Evolutionary conservation across 768 basidiomycete species (phyloP), one percentile per base, ranked within the genome.

Genomic region (Dacryopinax spathularia): DNA sequence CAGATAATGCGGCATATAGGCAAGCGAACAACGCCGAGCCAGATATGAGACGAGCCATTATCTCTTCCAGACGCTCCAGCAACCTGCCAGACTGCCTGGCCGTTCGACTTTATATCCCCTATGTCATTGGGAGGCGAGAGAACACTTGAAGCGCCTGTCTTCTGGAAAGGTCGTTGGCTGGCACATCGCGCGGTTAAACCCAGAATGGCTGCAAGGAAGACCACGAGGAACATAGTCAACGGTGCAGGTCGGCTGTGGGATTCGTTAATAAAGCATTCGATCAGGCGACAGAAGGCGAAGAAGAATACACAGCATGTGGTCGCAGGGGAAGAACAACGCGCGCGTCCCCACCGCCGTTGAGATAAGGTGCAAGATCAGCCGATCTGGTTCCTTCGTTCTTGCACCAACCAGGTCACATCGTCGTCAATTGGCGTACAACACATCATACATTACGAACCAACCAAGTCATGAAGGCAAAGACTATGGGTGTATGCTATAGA

Each of bases 231-330:
- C 48, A 56, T 56, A 18, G 48, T 29, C 25, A 29, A 29, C 25
- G 18, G 31, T 13, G 25, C 13, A 29, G 25, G 31, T 56, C 25
- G 29, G 25, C 48, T 27, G 20, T 56, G 10, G 20, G 31, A 7
- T 20, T 20, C 25, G 7, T 10, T 29, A 56, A 29, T 29, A 15
- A 56, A 10, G 48, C 48, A 56, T 20, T 25, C 9, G 48, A 56
- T 56, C 48, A 56, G 48, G 22, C 48, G 48, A 56, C 48, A 56
- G 48, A 56, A 56, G 22, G 48, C 48, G 18, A 56, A 56, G 48
- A 56, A 56, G 48, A 27, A 13, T 25, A 27, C 5, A 6, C 22
- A 31, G 48, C 48, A 56, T 56, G 48, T 56, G 25, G n/a, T n/a
- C n/a, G n/a, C 48, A 22, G 48, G 15, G 48, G 48, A 56, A 56